Evolutionary conservation across 331 rosid genomes (phyloP).

Genomic region (Malus hybrid): DNA sequence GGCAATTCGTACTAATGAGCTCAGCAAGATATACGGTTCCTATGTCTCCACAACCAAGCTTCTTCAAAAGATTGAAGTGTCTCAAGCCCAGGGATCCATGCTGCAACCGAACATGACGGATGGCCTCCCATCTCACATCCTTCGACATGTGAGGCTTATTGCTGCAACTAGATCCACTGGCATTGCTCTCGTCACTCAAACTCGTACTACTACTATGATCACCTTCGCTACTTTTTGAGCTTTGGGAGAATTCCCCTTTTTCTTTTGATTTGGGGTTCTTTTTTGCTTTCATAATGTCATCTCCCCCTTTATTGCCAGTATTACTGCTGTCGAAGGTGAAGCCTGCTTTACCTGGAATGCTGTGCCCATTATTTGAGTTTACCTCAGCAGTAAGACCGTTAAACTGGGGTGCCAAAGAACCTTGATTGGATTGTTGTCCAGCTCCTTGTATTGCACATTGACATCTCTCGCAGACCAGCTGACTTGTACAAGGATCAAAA

Average conservation of each 20-base stretch:
- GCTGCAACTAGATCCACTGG: constrained; percentile 75
- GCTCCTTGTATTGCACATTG: constrained; percentile 50
- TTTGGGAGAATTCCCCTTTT: constrained; percentile 81
- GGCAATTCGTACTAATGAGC: constrained; percentile 66
- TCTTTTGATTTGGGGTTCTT: constrained; percentile 49
- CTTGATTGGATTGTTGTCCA: constrained; percentile 34
- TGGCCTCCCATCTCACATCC: constrained; percentile 93
- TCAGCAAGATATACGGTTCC: constrained; percentile 97
- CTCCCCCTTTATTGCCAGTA: constrained; percentile 32
- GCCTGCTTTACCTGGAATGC: constrained; percentile 35
- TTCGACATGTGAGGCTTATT: constrained; percentile 99
- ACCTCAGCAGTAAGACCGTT: constrained; percentile 29
- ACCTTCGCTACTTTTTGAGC: constrained; percentile 92
- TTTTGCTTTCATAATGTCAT: constrained; percentile 29
- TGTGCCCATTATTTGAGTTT: constrained; percentile 22
- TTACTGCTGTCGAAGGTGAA: constrained; percentile 24
- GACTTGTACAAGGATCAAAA: too few species aligned
- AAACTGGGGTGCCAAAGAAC: constrained; percentile 19
- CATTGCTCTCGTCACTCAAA: constrained; percentile 87
- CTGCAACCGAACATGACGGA: constrained; percentile 54
- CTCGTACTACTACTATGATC: constrained; percentile 93
- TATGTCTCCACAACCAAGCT: constrained; percentile 98
- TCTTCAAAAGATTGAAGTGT: constrained; percentile 85
- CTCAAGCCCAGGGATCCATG: constrained; percentile 65
- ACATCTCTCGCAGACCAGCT: constrained; percentile 76